phyloP scores from a whole-genome alignment of 306 rosid species.

The Trifolium subterraneum region DNA sequence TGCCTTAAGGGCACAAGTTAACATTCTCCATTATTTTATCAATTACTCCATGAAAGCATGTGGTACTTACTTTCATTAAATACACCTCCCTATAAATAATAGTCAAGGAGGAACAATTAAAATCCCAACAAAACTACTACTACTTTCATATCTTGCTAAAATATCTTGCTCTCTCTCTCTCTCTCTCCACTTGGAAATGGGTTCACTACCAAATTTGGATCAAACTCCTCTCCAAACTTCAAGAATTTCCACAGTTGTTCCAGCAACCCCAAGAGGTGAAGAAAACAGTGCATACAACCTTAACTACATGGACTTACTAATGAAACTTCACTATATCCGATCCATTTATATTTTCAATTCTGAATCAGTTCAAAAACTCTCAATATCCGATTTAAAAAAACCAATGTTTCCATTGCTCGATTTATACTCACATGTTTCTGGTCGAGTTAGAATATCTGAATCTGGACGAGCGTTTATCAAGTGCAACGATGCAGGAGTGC shows the following conservation, averaged over 20 bases:
- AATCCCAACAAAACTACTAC: neutral
- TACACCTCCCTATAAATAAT: conserved; percentile 2
- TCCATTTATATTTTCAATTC: conserved; percentile 62
- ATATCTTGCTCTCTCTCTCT: neutral
- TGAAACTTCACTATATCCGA: conserved; percentile 74
- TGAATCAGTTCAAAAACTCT: conserved; percentile 54
- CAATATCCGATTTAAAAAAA: conserved; percentile 55
- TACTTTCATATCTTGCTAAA: neutral
- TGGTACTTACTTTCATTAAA: neutral
- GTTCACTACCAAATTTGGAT: conserved; percentile 30
- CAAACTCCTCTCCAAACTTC: conserved; percentile 8
- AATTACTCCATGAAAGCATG: too few relatives aligned
- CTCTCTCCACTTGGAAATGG: conserved; percentile 27
- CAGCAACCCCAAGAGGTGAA: conserved; percentile 54
- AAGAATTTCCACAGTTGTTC: conserved; percentile 72
- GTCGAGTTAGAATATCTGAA: conserved; percentile 62
- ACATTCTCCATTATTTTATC: too few relatives aligned
- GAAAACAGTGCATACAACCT: conserved; percentile 45
- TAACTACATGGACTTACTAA: conserved; percentile 62
- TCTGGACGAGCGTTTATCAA: conserved; percentile 58
- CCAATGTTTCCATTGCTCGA: conserved; percentile 68
- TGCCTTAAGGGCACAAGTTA: too few relatives aligned
- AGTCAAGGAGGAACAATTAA: neutral
- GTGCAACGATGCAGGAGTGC: conserved; percentile 82
- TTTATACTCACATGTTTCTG: conserved; percentile 51